phyloP scores from a whole-genome alignment of 495 filamentous ascomycete genomes.

The Collariella sp. region DNA sequence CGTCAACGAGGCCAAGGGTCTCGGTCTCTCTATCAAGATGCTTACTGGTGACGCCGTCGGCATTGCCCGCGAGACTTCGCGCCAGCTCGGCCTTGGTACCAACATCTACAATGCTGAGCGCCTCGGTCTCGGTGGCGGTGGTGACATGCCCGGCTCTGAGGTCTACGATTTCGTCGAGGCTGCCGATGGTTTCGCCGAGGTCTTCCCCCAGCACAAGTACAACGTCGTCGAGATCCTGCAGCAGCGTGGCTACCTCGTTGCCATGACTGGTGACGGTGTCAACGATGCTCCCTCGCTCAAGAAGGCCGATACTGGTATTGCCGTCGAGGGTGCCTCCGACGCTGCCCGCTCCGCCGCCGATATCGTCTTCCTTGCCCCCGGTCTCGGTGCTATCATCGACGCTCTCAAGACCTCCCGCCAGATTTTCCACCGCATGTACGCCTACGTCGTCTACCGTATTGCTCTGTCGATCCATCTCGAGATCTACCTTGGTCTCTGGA shows the following conservation, averaged over 20 bases:
- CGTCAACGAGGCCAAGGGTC: slow-evolving; percentile 76
- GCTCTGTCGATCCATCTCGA: slow-evolving; percentile 84
- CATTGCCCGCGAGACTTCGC: slow-evolving; percentile 85
- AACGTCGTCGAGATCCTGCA: slow-evolving; percentile 96
- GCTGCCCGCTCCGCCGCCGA: slow-evolving; percentile 87
- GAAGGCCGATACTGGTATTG: slow-evolving; percentile 91
- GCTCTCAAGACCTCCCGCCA: slow-evolving; percentile 89
- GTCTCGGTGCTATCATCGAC: slow-evolving; percentile 86
- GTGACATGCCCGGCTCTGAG: slow-evolving; percentile 85
- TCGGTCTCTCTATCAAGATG: slow-evolving; percentile 92
- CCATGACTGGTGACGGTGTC: slow-evolving; percentile 98
- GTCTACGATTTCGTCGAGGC: slow-evolving; percentile 91
- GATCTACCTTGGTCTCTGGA: slow-evolving; percentile 86
- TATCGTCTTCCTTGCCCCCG: slow-evolving; percentile 87
- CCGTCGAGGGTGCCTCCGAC: slow-evolving; percentile 87
- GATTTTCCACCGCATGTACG: slow-evolving; percentile 96
- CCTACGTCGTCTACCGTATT: slow-evolving; percentile 94
- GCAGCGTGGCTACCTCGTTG: slow-evolving; percentile 90
- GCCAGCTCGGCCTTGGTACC: slow-evolving; percentile 81
- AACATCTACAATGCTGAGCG: slow-evolving; percentile 91
- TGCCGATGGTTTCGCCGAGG: slow-evolving; percentile 91
- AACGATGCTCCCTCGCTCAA: slow-evolving; percentile 95
- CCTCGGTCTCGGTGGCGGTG: slow-evolving; percentile 72
- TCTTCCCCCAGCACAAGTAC: slow-evolving; percentile 97
- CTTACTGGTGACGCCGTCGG: slow-evolving; percentile 92